Base-by-base conservation (phyloP, 2,329 filamentous ascomycete genomes). In the Trichophyton simii region DNA sequence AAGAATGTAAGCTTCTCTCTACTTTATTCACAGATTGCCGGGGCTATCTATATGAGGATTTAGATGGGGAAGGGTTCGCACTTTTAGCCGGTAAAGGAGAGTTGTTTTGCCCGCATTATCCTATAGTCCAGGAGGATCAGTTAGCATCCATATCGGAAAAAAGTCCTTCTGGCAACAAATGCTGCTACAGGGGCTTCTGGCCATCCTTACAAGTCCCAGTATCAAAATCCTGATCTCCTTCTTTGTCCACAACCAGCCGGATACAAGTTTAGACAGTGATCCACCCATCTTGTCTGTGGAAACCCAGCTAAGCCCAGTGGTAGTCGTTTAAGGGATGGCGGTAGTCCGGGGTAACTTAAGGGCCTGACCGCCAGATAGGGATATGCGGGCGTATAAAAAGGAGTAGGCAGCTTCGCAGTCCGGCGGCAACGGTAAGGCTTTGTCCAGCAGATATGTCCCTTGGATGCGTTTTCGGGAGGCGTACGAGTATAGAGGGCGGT, bases 71-170 rank as follows among this genome's bases (percentile, higher is more conserved):
- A n/a, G 28, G 50, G 28, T 58, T 60, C 70, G 57, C 75, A 95
- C 90, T 87, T 96, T 96, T 68, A 99, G 80, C 76, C 92, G 88
- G 80, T 99, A 99, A 62, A 99, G 80, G 63, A 99, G 81, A 36
- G 94, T 99, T 50, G 94, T 99, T 79, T 99, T 99, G 75, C 94
- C 94, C 57, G 94, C 94, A 76, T 97, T 97, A 77, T 99, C 94
- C 90, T 97, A 72, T 15, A n/a, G 11, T 13, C 31, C 67, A 59
- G 15, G 59, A 15, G 20, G 34, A 25, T 20, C 60, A 64, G 54
- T 64, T 59, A 67, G 64, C 61, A 62, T 57, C 8, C 15, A 36
- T 18, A 8, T n/a, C 15, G 5, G 5, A 36, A 55, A 15, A 55
- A 15, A 3, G 9, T 8, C 13, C 11, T 54, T 48, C 9, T 28